Base-by-base conservation (phyloP, 2,329 filamentous ascomycete species). In the Aspergillus sp. region DNA sequence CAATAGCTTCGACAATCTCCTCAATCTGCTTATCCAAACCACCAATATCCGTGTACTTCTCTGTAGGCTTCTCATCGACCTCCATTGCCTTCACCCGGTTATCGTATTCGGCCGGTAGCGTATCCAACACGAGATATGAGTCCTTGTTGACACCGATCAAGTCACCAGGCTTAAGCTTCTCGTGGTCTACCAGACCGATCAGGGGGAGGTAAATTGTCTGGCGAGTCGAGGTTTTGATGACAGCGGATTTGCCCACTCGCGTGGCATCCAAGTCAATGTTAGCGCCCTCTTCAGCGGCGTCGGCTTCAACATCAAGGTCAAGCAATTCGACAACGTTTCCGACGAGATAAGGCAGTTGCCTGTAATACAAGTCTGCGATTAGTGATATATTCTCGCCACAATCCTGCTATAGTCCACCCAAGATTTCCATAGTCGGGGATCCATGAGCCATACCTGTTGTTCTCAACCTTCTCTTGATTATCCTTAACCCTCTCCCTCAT, bases 401-500 rank as follows among this genome's bases (percentile, higher is more conserved):
- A 15, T 22, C 37, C 9, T 39, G 19, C 7, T 19, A 2, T 6
- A 13, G 10, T 19, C 7, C n/a, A 20, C 17, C 2, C 9, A 39
- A 12, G 17, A 5, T 7, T 7, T 15, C 33, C 33, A 9, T 1
- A 17, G 7, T n/a, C 13, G 13, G 33, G 3, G 33, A 35, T 35
- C 13, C 9, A 35, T 33, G 27, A 39, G 47, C 20, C 60, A 45
- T 76, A 95, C 90, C 90, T 83, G 77, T 98, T 98, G 74, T 98
- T 97, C 59, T 94, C 90, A 64, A 98, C 98, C 82, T 98, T 98
- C 60, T 98, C 94, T 63, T 88, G 75, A 65, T 98, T 98, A 68
- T 98, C 93, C 79, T 96, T 97, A 72, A 98, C 97, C 78, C 96
- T 97, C 72, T 97, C 91, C 49, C 84, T 84, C 93, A 98, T 98